Percentiles rank a stretch among this genome's conserved stretches.
Evolutionary conservation across 2,329 filamentous ascomycete genomes (phyloP).

Genomic region (Metarhizium sp.): DNA sequence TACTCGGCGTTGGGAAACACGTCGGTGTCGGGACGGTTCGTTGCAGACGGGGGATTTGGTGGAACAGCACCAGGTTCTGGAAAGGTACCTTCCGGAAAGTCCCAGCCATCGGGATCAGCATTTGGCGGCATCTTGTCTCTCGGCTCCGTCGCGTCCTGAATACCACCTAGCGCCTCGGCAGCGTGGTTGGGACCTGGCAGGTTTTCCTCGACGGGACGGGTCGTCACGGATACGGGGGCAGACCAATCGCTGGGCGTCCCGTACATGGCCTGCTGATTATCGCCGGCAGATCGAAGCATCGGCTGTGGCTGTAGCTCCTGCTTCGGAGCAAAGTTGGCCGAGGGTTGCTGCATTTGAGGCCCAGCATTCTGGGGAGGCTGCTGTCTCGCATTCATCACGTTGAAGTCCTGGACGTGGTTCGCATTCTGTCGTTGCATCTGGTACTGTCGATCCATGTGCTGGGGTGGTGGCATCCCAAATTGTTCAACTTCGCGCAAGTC

Average conservation of each 20-base stretch:
- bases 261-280: constrained; percentile 34
- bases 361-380: constrained; percentile 51
- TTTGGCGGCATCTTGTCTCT: constrained; percentile 35
- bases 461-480: constrained; percentile 37
- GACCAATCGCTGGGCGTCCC: constrained; percentile 26
- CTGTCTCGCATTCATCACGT: constrained; percentile 41
- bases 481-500: constrained; percentile 47
- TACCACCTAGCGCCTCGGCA: constrained; percentile 27
- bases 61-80: constrained; percentile 42
- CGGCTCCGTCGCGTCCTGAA: constrained; percentile 31
- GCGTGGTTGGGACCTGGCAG: constrained; percentile 25
- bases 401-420: constrained; percentile 48
- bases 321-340: constrained; percentile 24
- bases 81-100: constrained; percentile 75
- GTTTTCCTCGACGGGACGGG: constrained; percentile 25
- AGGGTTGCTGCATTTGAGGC: constrained; percentile 35
- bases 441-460: constrained; percentile 30
- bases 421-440: constrained; percentile 34
- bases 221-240: constrained; percentile 21
- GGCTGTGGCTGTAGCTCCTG: constrained; percentile 35
- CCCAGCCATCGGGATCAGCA: constrained; percentile 70
- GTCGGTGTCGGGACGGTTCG: constrained; percentile 73
- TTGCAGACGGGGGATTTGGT: constrained; percentile 33
- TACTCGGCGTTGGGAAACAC: constrained; percentile 76
- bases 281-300: constrained; percentile 44